Base-by-base conservation (phyloP, 1,139 yeast species). In the Candida frijolesensis region DNA sequence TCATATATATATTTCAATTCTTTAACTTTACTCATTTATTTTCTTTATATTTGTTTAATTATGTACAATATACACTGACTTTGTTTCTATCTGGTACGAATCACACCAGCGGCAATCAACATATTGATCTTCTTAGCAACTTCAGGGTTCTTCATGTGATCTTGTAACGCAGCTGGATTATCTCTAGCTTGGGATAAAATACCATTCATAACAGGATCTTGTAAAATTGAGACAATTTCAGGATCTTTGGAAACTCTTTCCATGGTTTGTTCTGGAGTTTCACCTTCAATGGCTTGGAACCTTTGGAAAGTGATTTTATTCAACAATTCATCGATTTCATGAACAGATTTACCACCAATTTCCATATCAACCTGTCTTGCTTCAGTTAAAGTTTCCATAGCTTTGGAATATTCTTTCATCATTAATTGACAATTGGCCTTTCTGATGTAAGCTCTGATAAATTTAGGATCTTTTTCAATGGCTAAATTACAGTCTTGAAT, bases 201-300 rank as follows among this genome's bases (percentile, higher is more conserved):
- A 54, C 94, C 87, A 74, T 91, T 95, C 98, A 95, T 94, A 44
- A 94, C 92, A 12, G 99, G 99, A 67, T 94, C 98, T 69, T 89
- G 95, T 71, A 95, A 80, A 60, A 92, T 91, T 53, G 84, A 80
- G 48, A 88, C 91, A 57, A 94, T 87, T 75, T 94, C 99, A 16
- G 99, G 99, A 70, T 95, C 99, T 69, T 87, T 83, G 52, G 89
- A 79, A 45, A 89, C 89, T 71, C 99, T 84, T 67, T 88, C 96
- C 80, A 90, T 82, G 22, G 97, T 89, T 73, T 95, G 91, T 67
- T 94, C 98, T 53, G 94, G 92, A 8, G 97, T 89, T 74, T 94
- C 99, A 58, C 96, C 96, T 51, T 85, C 92, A 56, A 82, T 78
- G 39, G 90, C 80, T 62, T 80, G 83, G 78, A 92, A 94, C 70